Percentiles rank a stretch among this genome's conserved stretches.
phyloP scores from a whole-genome alignment of 441 rosid species.

The Melastoma candidum region DNA sequence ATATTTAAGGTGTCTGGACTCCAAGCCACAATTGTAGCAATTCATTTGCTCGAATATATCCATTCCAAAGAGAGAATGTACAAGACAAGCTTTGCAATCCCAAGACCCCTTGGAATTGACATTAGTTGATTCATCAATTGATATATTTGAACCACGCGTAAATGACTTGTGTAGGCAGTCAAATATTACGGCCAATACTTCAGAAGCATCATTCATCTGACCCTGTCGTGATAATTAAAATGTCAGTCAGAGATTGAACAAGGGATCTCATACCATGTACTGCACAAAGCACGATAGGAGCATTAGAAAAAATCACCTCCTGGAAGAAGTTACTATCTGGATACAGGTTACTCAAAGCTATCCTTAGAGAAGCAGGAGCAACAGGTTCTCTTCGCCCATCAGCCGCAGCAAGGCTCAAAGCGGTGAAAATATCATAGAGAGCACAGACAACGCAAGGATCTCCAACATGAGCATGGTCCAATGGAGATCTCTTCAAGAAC shows the following conservation, averaged over 20 bases:
- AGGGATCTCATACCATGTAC: neutral
- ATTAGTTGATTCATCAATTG: conserved; percentile 54
- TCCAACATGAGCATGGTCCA: conserved; percentile 80
- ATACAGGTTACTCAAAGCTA: conserved; percentile 83
- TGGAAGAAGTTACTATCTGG: conserved; percentile 89
- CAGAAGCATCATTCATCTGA: conserved; percentile 98
- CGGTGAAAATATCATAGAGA: conserved; percentile 60
- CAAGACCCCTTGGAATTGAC: conserved; percentile 56
- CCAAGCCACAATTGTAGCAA: conserved; percentile 72
- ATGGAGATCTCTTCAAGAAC: conserved; percentile 60
- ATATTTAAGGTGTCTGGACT: conserved; percentile 86
- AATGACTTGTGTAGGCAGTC: conserved; percentile 88
- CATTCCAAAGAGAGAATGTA: conserved; percentile 91
- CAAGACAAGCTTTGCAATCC: conserved; percentile 81
- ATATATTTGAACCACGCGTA: conserved; percentile 41
- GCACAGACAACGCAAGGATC: conserved; percentile 95
- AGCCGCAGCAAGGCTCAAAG: conserved; percentile 47
- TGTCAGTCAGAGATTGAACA: conserved; percentile 4
- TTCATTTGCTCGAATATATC: conserved; percentile 70
- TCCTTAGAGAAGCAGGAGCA: conserved; percentile 77
- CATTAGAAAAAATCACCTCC: conserved; percentile 41
- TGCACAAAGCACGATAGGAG: conserved; percentile 4
- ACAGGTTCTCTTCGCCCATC: conserved; percentile 59
- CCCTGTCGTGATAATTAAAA: conserved; percentile 41
- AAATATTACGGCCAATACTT: conserved; percentile 80